Evolutionary conservation across 345 rosid species (phyloP), one percentile per base, ranked within the genome.

Genomic region (Excoecaria agallocha): DNA sequence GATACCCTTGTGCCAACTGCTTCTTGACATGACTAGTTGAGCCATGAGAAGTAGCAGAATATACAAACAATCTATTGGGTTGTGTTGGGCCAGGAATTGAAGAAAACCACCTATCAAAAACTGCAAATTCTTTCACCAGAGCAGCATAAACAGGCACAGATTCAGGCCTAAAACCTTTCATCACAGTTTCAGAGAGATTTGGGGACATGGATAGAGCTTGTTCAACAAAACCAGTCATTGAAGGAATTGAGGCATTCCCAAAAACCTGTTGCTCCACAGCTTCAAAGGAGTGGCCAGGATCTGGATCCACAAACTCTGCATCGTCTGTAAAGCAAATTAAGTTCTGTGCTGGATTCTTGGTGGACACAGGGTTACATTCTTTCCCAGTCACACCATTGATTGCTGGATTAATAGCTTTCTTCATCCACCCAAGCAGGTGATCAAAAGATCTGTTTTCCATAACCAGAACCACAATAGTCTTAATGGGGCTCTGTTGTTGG

Each of bases 11-110:
- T 46, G 91, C 97, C 52, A 92, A 84, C 41, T 88, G 93, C 82
- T 84, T 90, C 84, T 82, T 87, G 46, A 88, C 87, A 79, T 92
- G 98, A 66, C 97, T 86, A 17, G 97, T 94, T 19, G 98, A 85
- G 75, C 98, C 98, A 80, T 92, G 98, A 22, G 98, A 94, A 25
- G 97, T 92, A 43, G 97, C 97, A 3, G 98, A 94, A 71, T 94
- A 94, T 11, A 89, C 92, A 45, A 90, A 92, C 11, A 94, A 79
- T 77, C 98, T 87, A 73, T 94, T 94, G 54, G 98, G 98, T 77
- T 94, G 98, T 17, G 97, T 94, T 20, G 98, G 98, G 58, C 98
- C 98, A 12, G 98, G 97, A 54, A 94, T 92, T 4, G 98, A 91
- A 72, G 93, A 89, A 77, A 94, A 94, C 98, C 98, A 94, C 22